Evolutionary conservation across 768 basidiomycete genomes (phyloP).

Genomic region (Phanerochaete sordida): DNA sequence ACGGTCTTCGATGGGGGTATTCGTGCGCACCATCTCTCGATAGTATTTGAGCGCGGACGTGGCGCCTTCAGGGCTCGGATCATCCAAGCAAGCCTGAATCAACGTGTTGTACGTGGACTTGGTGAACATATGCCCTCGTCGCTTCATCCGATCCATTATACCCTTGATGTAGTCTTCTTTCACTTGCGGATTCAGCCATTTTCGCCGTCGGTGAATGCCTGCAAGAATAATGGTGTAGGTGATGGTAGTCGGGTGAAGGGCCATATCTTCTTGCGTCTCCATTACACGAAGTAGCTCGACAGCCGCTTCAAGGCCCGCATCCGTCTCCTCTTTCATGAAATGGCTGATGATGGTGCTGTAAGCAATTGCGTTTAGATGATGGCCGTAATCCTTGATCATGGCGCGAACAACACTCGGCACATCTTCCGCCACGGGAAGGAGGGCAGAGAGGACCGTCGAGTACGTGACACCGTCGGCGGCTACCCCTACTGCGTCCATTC

Average conservation of each 20-base stretch:
- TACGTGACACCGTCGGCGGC: conserved; percentile 81
- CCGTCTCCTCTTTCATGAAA: conserved; percentile 56
- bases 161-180: conserved; percentile 44
- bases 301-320: conserved; percentile 54
- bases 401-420: conserved; percentile 60
- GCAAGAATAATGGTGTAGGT: conserved; percentile 82
- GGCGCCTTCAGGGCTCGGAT: conserved; percentile 45
- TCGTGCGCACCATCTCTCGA: conserved; percentile 52
- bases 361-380: conserved; percentile 71
- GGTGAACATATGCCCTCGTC: conserved; percentile 48
- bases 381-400: conserved; percentile 73
- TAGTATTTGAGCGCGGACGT: conserved; percentile 56
- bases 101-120: conserved; percentile 75
- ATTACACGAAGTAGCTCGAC: conserved; percentile 71
- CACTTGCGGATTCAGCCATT: conserved; percentile 38
- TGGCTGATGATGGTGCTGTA: conserved; percentile 79
- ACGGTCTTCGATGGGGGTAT: conserved; percentile 48
- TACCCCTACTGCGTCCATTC: conserved; percentile 52
- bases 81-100: conserved; percentile 61
- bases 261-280: conserved; percentile 48
- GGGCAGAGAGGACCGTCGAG: conserved; percentile 77
- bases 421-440: conserved; percentile 65
- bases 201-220: conserved; percentile 61
- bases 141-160: conserved; percentile 58
- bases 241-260: conserved; percentile 61